Evolutionary conservation across 352 stramenopile species (phyloP).

Genomic region (Plasmopara muralis): DNA sequence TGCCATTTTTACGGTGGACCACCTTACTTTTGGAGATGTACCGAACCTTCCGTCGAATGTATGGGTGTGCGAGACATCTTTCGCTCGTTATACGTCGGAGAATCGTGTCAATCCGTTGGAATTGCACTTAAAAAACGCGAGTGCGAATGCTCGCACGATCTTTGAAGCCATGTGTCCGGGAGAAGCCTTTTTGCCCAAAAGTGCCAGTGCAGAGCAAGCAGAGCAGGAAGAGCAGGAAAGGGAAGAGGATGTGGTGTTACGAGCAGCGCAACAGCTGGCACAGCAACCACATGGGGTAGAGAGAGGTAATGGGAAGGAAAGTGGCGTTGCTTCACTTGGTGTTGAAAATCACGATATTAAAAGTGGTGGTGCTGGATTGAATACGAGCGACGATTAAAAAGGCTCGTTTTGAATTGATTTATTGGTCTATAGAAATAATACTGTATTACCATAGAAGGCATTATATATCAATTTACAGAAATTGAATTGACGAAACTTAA

Average conservation of each 20-base stretch:
- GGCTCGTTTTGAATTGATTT: too few species aligned
- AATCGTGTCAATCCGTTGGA: slow-evolving; percentile 34
- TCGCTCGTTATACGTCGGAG: slow-evolving; percentile 3
- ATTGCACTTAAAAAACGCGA: slow-evolving; percentile 55
- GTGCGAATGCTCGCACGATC: slow-evolving; percentile 39
- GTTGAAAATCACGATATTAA: too few species aligned
- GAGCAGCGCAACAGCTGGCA: slow-evolving; percentile 40
- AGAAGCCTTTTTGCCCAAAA: slow-evolving; percentile 27
- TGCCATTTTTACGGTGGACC: slow-evolving; percentile 59
- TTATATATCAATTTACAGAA: too few species aligned
- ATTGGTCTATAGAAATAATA: too few species aligned
- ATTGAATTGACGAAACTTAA: too few species aligned
- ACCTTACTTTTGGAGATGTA: slow-evolving; percentile 21
- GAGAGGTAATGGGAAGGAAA: not conserved
- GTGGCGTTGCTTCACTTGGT: too few species aligned
- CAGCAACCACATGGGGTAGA: not conserved
- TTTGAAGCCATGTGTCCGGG: slow-evolving; percentile 31
- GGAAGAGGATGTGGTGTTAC: slow-evolving; percentile 53
- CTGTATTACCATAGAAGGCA: too few species aligned
- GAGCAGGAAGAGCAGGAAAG: slow-evolving; percentile 44
- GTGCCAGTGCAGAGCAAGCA: slow-evolving; percentile 14
- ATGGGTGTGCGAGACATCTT: slow-evolving; percentile 43
- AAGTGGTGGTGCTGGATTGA: too few species aligned
- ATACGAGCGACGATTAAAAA: too few species aligned
- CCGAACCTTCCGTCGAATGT: slow-evolving; percentile 38